These are phyloP conservation scores for Craterostigma plantagineum DNA, from an alignment of 257 asterid genomes.

Conservation along the genomic window DNA sequence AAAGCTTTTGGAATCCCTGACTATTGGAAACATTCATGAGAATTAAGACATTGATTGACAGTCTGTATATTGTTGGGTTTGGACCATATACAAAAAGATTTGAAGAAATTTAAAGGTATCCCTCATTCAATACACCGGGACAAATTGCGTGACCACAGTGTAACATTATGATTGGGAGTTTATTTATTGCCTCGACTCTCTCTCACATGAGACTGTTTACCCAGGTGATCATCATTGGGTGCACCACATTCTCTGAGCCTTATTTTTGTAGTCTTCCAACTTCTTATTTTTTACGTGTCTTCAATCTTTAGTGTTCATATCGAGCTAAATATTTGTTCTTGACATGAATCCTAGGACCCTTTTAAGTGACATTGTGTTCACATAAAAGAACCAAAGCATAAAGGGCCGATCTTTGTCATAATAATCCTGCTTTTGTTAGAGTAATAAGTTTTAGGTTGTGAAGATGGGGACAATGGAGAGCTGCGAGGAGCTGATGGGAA, in stretches of 20 bases:
- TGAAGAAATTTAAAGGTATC: too few relatives aligned
- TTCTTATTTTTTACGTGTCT: too few relatives aligned
- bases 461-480: constrained; percentile 20
- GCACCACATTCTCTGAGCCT: constrained; percentile 16
- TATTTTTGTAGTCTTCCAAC: constrained; percentile 11
- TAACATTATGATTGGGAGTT: constrained; percentile 15
- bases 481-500: constrained; percentile 15
- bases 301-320: too few relatives aligned
- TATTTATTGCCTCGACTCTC: constrained; percentile 16
- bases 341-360: too few relatives aligned
- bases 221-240: constrained; percentile 19
- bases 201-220: constrained; percentile 13
- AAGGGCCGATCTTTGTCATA: constrained; percentile 5
- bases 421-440: constrained; percentile 5
- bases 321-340: too few relatives aligned
- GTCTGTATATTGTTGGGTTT: too few relatives aligned
- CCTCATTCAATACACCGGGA: too few relatives aligned
- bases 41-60: too few relatives aligned
- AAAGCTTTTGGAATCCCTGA: too few relatives aligned
- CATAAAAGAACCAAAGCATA: neutral
- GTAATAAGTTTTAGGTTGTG: constrained; percentile 10
- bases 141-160: too few relatives aligned
- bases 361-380: too few relatives aligned
- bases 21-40: too few relatives aligned
- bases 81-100: neutral